Conservation (phyloP, 257 asterid species). For the Ballota nigra region DNA sequence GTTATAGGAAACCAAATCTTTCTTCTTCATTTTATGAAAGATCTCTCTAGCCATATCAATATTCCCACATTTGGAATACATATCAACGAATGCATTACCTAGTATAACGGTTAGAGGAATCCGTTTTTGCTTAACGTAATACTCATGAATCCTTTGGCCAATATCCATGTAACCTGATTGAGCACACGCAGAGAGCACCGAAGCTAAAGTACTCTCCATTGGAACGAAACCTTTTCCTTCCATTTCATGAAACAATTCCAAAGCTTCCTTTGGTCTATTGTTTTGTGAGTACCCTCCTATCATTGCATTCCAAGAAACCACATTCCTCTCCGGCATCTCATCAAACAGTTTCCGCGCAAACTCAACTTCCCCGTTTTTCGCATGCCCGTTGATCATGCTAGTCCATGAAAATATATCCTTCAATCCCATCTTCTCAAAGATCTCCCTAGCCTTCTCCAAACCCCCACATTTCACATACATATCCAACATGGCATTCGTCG, state of each 20-base stretch:
- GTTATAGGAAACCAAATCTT: slow-evolving; percentile 70
- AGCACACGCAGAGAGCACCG: slow-evolving; percentile 79
- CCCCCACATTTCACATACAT: slow-evolving; percentile 76
- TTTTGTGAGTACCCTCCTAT: slow-evolving; percentile 76
- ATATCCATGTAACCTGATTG: slow-evolving; percentile 57
- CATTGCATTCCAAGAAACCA: slow-evolving; percentile 79
- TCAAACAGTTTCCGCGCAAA: slow-evolving; percentile 53
- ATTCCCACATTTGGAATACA: slow-evolving; percentile 74
- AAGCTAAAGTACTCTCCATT: slow-evolving; percentile 59
- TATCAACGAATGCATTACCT: slow-evolving; percentile 62
- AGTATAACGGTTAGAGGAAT: slow-evolving; percentile 41
- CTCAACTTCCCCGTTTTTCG: slow-evolving; percentile 60
- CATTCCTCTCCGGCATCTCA: slow-evolving; percentile 68
- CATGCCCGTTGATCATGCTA: slow-evolving; percentile 65
- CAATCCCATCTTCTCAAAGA: slow-evolving; percentile 51
- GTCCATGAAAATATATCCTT: slow-evolving; percentile 83
- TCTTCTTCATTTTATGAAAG: slow-evolving; percentile 43
- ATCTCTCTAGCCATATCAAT: slow-evolving; percentile 51
- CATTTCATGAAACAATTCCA: slow-evolving; percentile 58
- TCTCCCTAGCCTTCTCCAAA: slow-evolving; percentile 47
- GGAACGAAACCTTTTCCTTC: slow-evolving; percentile 50
- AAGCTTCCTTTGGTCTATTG: slow-evolving; percentile 58
- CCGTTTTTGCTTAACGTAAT: slow-evolving; percentile 43
- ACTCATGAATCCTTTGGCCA: slow-evolving; percentile 42
- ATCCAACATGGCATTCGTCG: slow-evolving; percentile 69